Conservation (phyloP, 331 rosid species). For the Prunus yedoensis region DNA sequence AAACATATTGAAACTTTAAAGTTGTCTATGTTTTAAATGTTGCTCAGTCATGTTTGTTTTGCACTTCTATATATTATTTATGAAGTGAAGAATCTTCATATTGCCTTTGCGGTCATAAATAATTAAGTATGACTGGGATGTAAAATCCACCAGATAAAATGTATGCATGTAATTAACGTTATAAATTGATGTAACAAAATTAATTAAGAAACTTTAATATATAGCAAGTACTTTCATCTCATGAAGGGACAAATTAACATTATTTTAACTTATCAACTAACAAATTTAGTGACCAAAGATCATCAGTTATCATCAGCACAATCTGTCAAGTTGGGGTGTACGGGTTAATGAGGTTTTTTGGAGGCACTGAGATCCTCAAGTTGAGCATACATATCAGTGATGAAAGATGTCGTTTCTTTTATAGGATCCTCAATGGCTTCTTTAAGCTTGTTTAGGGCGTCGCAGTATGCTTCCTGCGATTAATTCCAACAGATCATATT, state of each 20-base stretch:
- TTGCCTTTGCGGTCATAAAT: too few relatives aligned
- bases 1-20: too few relatives aligned
- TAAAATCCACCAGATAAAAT: too few relatives aligned
- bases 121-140: too few relatives aligned
- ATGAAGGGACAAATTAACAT: not conserved
- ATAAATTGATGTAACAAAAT: too few relatives aligned
- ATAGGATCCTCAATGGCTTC: conserved; percentile 49
- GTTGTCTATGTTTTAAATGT: too few relatives aligned
- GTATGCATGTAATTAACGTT: too few relatives aligned
- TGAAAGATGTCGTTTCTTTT: conserved; percentile 44
- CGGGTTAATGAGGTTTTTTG: not conserved
- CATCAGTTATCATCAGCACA: not conserved
- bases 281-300: not conserved
- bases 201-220: too few relatives aligned
- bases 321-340: not conserved
- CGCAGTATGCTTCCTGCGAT: conserved; percentile 49
- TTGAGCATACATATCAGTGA: conserved; percentile 33
- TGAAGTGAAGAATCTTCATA: too few relatives aligned
- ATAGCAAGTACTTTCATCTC: not conserved
- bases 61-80: too few relatives aligned
- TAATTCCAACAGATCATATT: not conserved
- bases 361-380: conserved; percentile 35
- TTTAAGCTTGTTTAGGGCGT: conserved; percentile 39
- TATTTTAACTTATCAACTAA: not conserved
- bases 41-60: too few relatives aligned